Conservation (phyloP, 306 rosid genomes). For the Lathyrus oleraceus region DNA sequence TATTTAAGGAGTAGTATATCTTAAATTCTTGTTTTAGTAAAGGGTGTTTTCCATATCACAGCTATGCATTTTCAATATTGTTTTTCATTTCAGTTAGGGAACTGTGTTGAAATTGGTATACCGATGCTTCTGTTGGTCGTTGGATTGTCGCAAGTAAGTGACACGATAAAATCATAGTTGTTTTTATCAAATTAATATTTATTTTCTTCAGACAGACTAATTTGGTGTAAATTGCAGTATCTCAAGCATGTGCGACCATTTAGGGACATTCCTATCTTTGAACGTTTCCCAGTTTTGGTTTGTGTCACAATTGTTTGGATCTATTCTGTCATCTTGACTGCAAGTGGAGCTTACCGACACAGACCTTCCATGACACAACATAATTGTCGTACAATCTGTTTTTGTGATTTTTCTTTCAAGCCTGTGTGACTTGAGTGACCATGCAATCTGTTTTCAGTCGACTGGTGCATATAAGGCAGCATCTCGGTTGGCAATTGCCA, state of each 20-base stretch:
- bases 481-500: conserved; percentile 89
- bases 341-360: conserved; percentile 79
- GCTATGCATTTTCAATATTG: no score
- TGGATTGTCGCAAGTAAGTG: conserved; percentile 87
- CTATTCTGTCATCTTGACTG: conserved; percentile 86
- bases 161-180: background rate
- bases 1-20: no score
- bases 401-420: conserved; percentile 25
- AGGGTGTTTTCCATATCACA: no score
- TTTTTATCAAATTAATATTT: conserved; percentile 8
- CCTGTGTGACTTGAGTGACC: conserved; percentile 18
- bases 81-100: no score
- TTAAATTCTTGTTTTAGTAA: no score
- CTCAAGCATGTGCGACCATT: conserved; percentile 89
- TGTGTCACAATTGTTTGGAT: conserved; percentile 83
- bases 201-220: conserved; percentile 9
- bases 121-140: conserved; percentile 84
- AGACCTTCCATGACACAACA: conserved; percentile 56
- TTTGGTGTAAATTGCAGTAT: conserved; percentile 63
- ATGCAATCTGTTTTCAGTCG: conserved; percentile 55
- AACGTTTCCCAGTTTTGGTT: conserved; percentile 88
- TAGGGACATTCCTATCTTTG: conserved; percentile 81
- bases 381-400: conserved; percentile 68
- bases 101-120: conserved; percentile 89
- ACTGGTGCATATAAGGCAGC: conserved; percentile 94